Percentiles rank a stretch among this genome's conserved stretches.
Evolutionary conservation across 116 monocot genomes (phyloP).

Genomic region (Phalaenopsis hybrid): DNA sequence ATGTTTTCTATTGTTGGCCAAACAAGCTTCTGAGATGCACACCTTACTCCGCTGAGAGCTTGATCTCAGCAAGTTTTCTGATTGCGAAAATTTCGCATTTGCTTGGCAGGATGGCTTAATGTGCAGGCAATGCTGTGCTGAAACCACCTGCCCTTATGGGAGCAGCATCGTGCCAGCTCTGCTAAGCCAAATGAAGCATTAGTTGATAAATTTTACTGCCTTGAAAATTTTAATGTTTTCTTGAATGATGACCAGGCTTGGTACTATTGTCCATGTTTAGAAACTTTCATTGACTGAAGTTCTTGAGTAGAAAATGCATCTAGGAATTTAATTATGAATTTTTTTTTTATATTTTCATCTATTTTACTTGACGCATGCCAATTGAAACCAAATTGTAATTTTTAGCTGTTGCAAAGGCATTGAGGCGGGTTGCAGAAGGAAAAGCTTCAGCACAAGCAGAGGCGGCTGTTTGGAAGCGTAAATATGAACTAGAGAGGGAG

Average conservation of each 20-base stretch:
- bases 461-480: slow-evolving; percentile 89
- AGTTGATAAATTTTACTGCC: background rate
- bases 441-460: slow-evolving; percentile 84
- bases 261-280: background rate
- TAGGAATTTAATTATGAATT: background rate
- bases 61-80: background rate
- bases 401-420: slow-evolving; percentile 87
- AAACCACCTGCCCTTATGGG: background rate
- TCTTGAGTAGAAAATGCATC: background rate
- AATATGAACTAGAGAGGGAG: slow-evolving; percentile 83
- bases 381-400: slow-evolving; percentile 19
- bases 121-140: background rate
- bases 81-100: background rate
- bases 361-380: slow-evolving; percentile 3
- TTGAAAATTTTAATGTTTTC: background rate
- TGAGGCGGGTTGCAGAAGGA: slow-evolving; percentile 77
- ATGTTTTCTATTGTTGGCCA: background rate
- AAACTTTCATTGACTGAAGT: background rate
- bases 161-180: background rate
- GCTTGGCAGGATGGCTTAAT: background rate
- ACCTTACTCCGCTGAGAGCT: background rate
- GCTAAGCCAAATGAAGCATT: background rate
- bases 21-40: background rate
- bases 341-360: background rate
- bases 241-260: background rate